Evolutionary conservation across 2,329 filamentous ascomycete genomes (phyloP).

Genomic region (Aspergillus tamarii): DNA sequence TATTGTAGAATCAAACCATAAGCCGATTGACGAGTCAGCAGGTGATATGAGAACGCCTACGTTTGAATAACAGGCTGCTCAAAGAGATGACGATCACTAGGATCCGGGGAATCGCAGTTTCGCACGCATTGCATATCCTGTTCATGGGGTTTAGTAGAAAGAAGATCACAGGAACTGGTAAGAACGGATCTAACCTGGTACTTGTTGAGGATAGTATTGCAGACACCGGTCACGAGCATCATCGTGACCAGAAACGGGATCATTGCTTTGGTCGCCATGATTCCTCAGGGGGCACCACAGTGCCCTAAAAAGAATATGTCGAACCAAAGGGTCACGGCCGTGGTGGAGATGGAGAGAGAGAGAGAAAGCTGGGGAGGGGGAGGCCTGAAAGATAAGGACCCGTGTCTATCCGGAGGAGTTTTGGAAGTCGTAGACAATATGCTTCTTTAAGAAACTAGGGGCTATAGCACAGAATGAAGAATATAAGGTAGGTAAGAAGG

Average conservation of each 20-base stretch:
- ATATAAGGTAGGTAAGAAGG: background rate
- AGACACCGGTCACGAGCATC: constrained; percentile 96
- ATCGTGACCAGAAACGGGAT: constrained; percentile 87
- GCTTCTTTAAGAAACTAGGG: background rate
- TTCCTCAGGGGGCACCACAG: constrained; percentile 14
- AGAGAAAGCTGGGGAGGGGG: background rate
- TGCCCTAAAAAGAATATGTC: constrained; percentile 8
- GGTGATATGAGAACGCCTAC: constrained; percentile 34
- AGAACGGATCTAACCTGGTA: constrained; percentile 69
- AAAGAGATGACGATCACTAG: constrained; percentile 71
- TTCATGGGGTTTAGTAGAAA: background rate
- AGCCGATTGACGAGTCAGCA: background rate
- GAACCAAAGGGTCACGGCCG: background rate
- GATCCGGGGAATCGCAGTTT: constrained; percentile 75
- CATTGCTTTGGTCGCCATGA: constrained; percentile 71
- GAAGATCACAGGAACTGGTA: background rate
- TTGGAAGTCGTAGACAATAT: background rate
- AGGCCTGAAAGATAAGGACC: background rate
- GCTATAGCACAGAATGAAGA: background rate
- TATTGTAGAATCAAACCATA: constrained; percentile 23
- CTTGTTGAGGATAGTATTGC: constrained; percentile 96
- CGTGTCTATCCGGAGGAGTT: background rate
- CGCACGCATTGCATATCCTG: constrained; percentile 94
- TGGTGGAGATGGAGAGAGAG: background rate
- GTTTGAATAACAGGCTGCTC: constrained; percentile 97